Percentiles rank a stretch among this genome's conserved stretches.
Conservation (phyloP, 305 asterid genomes). For the Plantago coronopus region DNA sequence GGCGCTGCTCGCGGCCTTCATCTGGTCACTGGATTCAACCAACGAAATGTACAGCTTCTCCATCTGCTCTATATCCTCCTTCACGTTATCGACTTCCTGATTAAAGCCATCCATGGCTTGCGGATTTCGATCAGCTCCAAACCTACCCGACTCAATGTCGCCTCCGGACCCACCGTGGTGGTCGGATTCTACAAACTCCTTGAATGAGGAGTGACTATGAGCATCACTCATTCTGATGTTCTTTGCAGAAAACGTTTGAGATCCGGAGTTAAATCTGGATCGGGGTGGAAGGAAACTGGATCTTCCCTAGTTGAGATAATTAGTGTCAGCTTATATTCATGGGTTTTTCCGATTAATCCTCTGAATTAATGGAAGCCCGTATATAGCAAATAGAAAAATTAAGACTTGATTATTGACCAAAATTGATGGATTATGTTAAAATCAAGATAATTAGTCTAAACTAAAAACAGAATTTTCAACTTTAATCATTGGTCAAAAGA, state of each 20-base stretch:
- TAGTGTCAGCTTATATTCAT: not conserved
- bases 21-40: constrained; percentile 43
- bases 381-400: not conserved
- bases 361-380: not conserved
- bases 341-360: constrained; percentile 3
- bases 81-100: constrained; percentile 45
- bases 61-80: constrained; percentile 42
- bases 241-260: not conserved
- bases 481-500: not conserved
- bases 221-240: not conserved
- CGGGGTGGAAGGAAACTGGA: not conserved
- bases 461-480: not conserved
- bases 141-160: constrained; percentile 5
- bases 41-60: constrained; percentile 37
- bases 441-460: not conserved
- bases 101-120: constrained; percentile 33
- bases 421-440: not conserved
- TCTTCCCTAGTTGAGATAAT: not conserved
- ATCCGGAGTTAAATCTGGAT: not conserved
- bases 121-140: constrained; percentile 25
- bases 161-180: not conserved
- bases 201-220: not conserved
- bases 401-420: constrained; percentile 8
- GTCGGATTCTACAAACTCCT: constrained; percentile 2
- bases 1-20: constrained; percentile 41